A percentile compares a stretch with the other conserved stretches of the same genome.
These are phyloP conservation scores for Eucalyptus erythrocorys DNA, from an alignment of 345 rosid species.

Conservation along the genomic window DNA sequence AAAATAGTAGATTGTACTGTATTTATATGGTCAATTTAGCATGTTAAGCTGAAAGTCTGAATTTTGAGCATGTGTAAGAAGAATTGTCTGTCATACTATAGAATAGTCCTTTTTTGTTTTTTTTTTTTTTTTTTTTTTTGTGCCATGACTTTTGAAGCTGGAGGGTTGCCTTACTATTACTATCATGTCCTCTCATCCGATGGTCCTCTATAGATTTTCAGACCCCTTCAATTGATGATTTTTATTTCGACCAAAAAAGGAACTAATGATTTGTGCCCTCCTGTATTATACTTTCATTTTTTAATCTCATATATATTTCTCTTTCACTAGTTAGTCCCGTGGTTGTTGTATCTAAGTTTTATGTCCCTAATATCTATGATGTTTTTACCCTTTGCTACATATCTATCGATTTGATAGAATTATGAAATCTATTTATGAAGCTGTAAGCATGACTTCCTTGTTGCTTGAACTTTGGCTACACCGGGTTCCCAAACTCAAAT, in stretches of 20 bases:
- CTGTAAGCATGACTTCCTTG: background rate
- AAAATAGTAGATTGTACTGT: too few species aligned
- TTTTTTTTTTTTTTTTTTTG: too few species aligned
- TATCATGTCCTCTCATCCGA: background rate
- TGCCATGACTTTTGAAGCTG: background rate
- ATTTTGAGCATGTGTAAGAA: too few species aligned
- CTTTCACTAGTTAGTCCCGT: background rate
- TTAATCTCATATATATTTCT: background rate
- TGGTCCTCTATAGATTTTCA: background rate
- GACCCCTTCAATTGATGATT: background rate
- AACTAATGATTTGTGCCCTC: background rate
- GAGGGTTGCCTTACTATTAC: background rate
- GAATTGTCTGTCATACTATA: background rate
- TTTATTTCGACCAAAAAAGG: too few species aligned
- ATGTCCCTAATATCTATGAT: background rate
- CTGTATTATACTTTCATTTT: background rate
- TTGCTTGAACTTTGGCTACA: background rate
- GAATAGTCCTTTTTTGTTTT: too few species aligned
- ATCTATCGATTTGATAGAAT: background rate
- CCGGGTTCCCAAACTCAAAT: background rate
- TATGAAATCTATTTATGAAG: background rate
- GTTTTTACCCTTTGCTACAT: background rate
- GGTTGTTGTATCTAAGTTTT: background rate
- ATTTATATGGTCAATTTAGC: too few species aligned
- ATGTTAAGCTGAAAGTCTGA: too few species aligned